phyloP scores from a whole-genome alignment of 192 early-diverging fungal genomes.

The Rhizophagus prolifer region DNA sequence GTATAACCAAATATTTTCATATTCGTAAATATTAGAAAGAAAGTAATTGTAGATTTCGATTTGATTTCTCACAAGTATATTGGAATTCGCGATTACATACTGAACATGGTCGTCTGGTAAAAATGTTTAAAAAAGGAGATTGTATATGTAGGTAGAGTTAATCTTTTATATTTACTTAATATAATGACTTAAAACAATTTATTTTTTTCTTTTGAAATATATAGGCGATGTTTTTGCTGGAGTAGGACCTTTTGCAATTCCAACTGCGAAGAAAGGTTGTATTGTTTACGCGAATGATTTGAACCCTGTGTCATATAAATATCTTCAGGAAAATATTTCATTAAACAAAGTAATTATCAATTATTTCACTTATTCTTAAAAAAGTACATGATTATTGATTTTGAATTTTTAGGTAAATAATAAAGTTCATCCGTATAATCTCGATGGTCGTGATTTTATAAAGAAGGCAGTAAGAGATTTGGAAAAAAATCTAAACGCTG shows the following conservation, averaged over 20 bases:
- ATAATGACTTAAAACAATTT: not conserved
- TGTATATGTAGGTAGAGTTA: constrained; percentile 60
- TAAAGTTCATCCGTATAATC: constrained; percentile 73
- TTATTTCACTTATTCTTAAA: not conserved
- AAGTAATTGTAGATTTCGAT: constrained; percentile 84
- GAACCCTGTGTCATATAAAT: constrained; percentile 87
- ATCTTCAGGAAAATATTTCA: constrained; percentile 75
- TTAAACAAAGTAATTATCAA: constrained; percentile 73
- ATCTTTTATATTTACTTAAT: not conserved
- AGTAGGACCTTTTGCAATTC: constrained; percentile 96
- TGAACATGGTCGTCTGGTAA: constrained; percentile 92
- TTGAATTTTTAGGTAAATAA: constrained; percentile 51
- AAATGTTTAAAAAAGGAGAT: constrained; percentile 65
- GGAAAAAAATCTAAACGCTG: constrained; percentile 35
- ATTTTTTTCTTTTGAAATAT: not conserved
- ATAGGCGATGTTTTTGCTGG: constrained; percentile 91
- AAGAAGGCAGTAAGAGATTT: constrained; percentile 69
- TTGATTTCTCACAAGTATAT: constrained; percentile 97
- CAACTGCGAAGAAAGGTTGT: constrained; percentile 80
- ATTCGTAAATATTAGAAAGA: constrained; percentile 62
- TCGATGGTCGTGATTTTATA: constrained; percentile 93
- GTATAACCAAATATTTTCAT: not conserved
- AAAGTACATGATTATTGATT: not conserved
- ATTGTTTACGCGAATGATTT: constrained; percentile 97
- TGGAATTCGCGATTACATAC: constrained; percentile 98